Percentiles rank a stretch among this genome's conserved stretches.
These are phyloP conservation scores for Phytophthora sp. DNA, from an alignment of 352 stramenopile genomes.

Conservation along the genomic window DNA sequence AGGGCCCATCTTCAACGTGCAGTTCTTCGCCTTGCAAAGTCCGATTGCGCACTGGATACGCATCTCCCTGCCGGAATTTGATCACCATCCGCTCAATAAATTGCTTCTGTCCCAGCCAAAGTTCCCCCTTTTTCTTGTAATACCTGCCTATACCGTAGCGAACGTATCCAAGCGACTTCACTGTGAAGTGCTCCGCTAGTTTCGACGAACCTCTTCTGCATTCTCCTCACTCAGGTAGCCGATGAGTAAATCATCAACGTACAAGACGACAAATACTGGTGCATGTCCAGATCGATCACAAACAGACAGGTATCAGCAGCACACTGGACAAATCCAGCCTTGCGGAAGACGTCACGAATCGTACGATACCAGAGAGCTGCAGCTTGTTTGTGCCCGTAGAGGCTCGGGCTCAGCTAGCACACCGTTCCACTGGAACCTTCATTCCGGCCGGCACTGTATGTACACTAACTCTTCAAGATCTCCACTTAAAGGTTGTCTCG, in stretches of 20 bases:
- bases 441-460: slow-evolving; percentile 29
- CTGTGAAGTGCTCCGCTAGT: slow-evolving; percentile 7
- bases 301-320: slow-evolving; percentile 2
- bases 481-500: slow-evolving; percentile 32
- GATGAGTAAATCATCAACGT: slow-evolving; percentile 18
- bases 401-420: slow-evolving; percentile 26
- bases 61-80: not conserved
- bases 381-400: slow-evolving; percentile 51
- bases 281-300: not conserved
- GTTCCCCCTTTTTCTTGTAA: not conserved
- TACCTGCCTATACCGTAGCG: slow-evolving; percentile 19
- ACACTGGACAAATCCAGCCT: not conserved
- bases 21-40: slow-evolving; percentile 10
- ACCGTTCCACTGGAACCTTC: slow-evolving; percentile 22
- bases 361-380: slow-evolving; percentile 34
- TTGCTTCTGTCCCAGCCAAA: slow-evolving; percentile 8
- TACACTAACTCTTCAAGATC: slow-evolving; percentile 31
- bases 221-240: not conserved
- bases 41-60: slow-evolving; percentile 5
- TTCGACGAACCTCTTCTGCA: not conserved
- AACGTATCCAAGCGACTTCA: slow-evolving; percentile 20
- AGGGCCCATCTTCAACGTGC: not conserved
- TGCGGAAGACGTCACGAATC: slow-evolving; percentile 18
- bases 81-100: slow-evolving; percentile 10
- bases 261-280: slow-evolving; percentile 13